Conservation (phyloP, 257 asterid species). For the Euphrasia confusa region DNA sequence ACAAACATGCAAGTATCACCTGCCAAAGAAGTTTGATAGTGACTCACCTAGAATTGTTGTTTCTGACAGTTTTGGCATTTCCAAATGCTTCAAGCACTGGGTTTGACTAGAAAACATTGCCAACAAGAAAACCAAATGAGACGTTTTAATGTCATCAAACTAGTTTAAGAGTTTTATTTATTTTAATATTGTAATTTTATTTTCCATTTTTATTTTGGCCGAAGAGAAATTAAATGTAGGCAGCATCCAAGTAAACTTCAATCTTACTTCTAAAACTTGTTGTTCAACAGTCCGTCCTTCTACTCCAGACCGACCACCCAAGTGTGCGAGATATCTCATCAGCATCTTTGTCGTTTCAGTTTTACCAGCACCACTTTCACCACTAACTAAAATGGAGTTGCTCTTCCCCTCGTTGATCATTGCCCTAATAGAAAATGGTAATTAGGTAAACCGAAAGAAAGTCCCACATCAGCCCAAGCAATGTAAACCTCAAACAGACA, state of each 20-base stretch:
- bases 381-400: constrained; percentile 90
- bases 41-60: constrained; percentile 87
- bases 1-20: constrained; percentile 15
- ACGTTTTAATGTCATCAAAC: constrained; percentile 24
- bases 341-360: constrained; percentile 99
- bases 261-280: constrained; percentile 89
- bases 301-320: constrained; percentile 94
- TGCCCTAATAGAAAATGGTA: constrained; percentile 50
- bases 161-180: neutral
- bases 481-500: constrained; percentile 9
- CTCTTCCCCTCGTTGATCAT: constrained; percentile 85
- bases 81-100: constrained; percentile 99
- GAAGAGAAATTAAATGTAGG: constrained; percentile 15
- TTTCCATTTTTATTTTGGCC: neutral
- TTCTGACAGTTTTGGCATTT: constrained; percentile 97
- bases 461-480: constrained; percentile 6
- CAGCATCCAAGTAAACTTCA: neutral
- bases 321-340: constrained; percentile 88
- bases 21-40: constrained; percentile 4
- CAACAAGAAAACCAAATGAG: constrained; percentile 23
- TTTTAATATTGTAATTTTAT: neutral
- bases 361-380: constrained; percentile 99
- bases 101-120: constrained; percentile 62
- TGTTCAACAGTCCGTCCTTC: constrained; percentile 97
- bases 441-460: constrained; percentile 18